Conservation (phyloP, 768 basidiomycete genomes). For the Russula sp. region DNA sequence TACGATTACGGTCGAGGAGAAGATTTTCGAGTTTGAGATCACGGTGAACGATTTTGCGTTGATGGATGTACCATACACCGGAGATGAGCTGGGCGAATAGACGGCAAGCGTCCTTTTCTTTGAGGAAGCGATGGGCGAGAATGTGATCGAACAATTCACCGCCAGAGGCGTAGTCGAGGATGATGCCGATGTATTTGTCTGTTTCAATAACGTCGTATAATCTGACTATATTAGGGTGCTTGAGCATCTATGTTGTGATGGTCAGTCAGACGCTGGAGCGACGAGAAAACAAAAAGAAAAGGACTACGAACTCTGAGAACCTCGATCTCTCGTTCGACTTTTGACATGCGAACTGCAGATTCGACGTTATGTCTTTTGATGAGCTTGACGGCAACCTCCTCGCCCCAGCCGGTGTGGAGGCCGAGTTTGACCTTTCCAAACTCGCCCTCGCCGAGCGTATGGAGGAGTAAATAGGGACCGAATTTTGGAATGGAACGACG, state of each 20-base stretch:
- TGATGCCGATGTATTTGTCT: conserved; percentile 99
- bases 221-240: conserved; percentile 97
- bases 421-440: conserved; percentile 99
- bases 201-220: conserved; percentile 99
- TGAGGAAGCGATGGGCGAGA: conserved; percentile 93
- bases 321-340: conserved; percentile 97
- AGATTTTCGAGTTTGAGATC: conserved; percentile 99
- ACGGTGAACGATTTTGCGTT: conserved; percentile 98
- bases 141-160: conserved; percentile 99
- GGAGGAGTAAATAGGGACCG: conserved; percentile 91
- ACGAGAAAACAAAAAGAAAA: conserved; percentile 12
- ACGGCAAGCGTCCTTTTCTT: conserved; percentile 90
- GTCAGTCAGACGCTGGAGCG: conserved; percentile 28
- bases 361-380: conserved; percentile 93
- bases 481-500: conserved; percentile 88
- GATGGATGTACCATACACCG: conserved; percentile 98
- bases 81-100: conserved; percentile 98
- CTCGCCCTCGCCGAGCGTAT: conserved; percentile 97
- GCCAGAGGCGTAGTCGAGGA: conserved; percentile 96
- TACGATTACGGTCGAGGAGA: conserved; percentile 92
- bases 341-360: conserved; percentile 78
- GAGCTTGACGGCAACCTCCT: conserved; percentile 98
- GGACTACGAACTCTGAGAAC: conserved; percentile 77
- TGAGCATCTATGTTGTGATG: conserved; percentile 59
- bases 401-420: conserved; percentile 87